These are phyloP conservation scores for Neurospora sp. DNA, from an alignment of 2,329 filamentous ascomycete species.

Conservation along the genomic window DNA sequence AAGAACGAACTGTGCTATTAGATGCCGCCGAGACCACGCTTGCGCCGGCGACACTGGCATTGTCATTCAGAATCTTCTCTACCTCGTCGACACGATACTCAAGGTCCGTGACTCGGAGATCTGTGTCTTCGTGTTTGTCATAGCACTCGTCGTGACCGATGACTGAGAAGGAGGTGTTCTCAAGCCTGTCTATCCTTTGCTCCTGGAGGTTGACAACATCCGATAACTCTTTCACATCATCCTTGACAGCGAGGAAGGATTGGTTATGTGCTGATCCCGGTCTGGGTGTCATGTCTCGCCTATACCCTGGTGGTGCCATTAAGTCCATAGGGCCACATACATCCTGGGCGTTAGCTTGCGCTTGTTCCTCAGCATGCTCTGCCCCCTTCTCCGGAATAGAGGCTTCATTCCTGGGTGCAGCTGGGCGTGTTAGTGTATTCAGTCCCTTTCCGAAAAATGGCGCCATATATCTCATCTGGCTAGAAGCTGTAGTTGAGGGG, in stretches of 20 bases:
- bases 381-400: neutral
- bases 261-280: slow-evolving; percentile 7
- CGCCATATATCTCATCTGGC: slow-evolving; percentile 38
- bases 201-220: slow-evolving; percentile 51
- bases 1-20: slow-evolving; percentile 28
- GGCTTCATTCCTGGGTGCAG: slow-evolving; percentile 10
- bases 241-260: slow-evolving; percentile 1
- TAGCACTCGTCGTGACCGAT: slow-evolving; percentile 58
- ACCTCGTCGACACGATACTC: slow-evolving; percentile 54
- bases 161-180: slow-evolving; percentile 59
- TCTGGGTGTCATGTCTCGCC: slow-evolving; percentile 7
- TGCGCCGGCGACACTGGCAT: slow-evolving; percentile 30
- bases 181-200: slow-evolving; percentile 56
- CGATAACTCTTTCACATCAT: slow-evolving; percentile 32
- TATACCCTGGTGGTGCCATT: neutral
- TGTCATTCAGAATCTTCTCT: slow-evolving; percentile 42
- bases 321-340: neutral
- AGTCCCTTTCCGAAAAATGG: slow-evolving; percentile 48
- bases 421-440: slow-evolving; percentile 37
- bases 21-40: slow-evolving; percentile 38
- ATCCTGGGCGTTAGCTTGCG: neutral
- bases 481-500: slow-evolving; percentile 41
- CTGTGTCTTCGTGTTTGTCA: slow-evolving; percentile 56
- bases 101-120: slow-evolving; percentile 58
- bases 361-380: slow-evolving; percentile 3